Percentiles rank a stretch among this genome's conserved stretches.
Evolutionary conservation across 2,329 filamentous ascomycete genomes (phyloP).

Genomic region (Aspergillus pseudonomiae): DNA sequence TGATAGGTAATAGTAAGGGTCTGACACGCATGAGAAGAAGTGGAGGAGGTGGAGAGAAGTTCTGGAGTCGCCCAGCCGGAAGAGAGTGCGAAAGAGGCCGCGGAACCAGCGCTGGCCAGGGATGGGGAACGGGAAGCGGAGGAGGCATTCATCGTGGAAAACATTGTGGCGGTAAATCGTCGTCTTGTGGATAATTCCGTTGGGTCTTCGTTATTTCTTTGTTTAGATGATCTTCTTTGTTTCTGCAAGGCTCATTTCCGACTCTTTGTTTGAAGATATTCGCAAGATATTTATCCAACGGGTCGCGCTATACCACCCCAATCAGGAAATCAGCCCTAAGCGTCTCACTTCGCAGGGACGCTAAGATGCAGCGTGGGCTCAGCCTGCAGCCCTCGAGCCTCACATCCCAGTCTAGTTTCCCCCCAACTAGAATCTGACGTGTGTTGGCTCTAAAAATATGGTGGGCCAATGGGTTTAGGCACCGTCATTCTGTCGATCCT

Average conservation of each 20-base stretch:
- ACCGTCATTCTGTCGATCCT: not conserved
- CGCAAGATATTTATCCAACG: not conserved
- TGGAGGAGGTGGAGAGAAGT: not conserved
- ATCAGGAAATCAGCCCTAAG: conserved; percentile 1
- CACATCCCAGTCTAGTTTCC: not conserved
- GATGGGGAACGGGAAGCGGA: not conserved
- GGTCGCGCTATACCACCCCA: not conserved
- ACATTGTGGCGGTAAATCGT: not conserved
- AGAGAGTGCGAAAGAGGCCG: not conserved
- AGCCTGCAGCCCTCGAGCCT: not conserved
- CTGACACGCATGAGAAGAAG: conserved; percentile 2
- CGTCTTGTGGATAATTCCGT: too few relatives aligned
- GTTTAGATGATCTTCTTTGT: not conserved
- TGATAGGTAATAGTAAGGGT: conserved; percentile 15
- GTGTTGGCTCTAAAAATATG: not conserved
- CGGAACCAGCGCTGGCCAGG: not conserved
- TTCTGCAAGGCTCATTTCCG: not conserved
- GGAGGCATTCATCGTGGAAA: not conserved
- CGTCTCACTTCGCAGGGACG: not conserved
- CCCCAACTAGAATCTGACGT: not conserved
- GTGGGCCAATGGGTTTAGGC: not conserved
- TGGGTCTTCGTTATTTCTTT: not conserved
- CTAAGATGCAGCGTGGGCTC: not conserved
- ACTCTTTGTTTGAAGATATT: not conserved
- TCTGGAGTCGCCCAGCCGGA: not conserved